phyloP scores from a whole-genome alignment of 2,329 filamentous ascomycete genomes.

The Ilyonectria destructans region DNA sequence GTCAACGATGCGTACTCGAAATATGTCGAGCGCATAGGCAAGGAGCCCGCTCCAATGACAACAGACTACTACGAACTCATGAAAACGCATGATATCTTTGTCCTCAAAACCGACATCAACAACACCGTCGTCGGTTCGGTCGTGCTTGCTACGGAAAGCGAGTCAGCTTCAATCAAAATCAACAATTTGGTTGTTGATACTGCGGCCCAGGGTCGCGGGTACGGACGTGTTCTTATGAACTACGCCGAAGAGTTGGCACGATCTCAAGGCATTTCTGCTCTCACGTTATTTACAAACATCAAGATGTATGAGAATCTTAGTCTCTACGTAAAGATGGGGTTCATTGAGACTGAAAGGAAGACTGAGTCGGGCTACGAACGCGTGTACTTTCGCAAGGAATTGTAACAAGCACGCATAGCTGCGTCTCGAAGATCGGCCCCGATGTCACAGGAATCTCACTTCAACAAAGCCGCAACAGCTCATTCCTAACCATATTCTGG shows the following conservation, averaged over 20 bases:
- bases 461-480: too few species aligned
- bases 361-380: constrained; percentile 54
- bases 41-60: constrained; percentile 56
- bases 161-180: constrained; percentile 39
- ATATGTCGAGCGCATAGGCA: constrained; percentile 55
- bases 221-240: constrained; percentile 52
- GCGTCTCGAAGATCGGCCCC: too few species aligned
- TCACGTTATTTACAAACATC: constrained; percentile 55
- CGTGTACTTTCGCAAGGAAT: constrained; percentile 54
- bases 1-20: constrained; percentile 53
- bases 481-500: too few species aligned
- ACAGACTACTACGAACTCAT: constrained; percentile 53
- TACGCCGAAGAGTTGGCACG: constrained; percentile 51
- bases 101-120: constrained; percentile 36
- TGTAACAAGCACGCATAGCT: too few species aligned
- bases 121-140: constrained; percentile 50
- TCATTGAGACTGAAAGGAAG: constrained; percentile 50
- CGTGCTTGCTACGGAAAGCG: constrained; percentile 39
- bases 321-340: constrained; percentile 52
- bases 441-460: too few species aligned
- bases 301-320: constrained; percentile 55
- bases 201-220: constrained; percentile 52
- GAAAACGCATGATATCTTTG: constrained; percentile 44
- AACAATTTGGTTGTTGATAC: constrained; percentile 52
- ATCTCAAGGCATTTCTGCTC: constrained; percentile 38